phyloP scores from a whole-genome alignment of 2,329 filamentous ascomycete genomes.

The Knufia fluminis region DNA sequence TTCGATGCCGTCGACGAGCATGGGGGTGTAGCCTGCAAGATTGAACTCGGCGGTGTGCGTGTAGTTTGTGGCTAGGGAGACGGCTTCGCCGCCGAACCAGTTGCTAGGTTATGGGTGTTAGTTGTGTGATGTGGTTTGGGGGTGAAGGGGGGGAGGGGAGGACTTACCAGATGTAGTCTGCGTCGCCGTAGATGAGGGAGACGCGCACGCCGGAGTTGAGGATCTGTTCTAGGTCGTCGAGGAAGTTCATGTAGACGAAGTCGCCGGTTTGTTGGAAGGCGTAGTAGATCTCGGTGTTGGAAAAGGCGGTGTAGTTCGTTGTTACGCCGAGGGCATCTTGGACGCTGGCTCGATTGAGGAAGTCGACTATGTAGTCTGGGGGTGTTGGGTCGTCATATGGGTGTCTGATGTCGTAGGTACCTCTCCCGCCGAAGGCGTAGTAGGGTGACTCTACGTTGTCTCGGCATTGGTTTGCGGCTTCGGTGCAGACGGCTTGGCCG shows the following conservation, averaged over 20 bases:
- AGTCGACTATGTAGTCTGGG: constrained; percentile 50
- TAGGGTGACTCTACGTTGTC: constrained; percentile 51
- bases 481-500: constrained; percentile 41
- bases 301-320: constrained; percentile 47
- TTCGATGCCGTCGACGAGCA: constrained; percentile 57
- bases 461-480: constrained; percentile 48
- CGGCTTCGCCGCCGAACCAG: constrained; percentile 62
- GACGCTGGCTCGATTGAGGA: constrained; percentile 47
- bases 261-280: constrained; percentile 49
- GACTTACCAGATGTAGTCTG: constrained; percentile 36
- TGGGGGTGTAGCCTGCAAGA: constrained; percentile 60
- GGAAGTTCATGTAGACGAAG: constrained; percentile 53
- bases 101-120: constrained; percentile 32
- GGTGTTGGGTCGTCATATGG: constrained; percentile 53
- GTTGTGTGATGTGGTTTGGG: constrained; percentile 21
- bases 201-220: constrained; percentile 56
- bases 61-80: constrained; percentile 53
- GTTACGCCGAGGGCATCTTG: constrained; percentile 51
- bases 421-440: constrained; percentile 44
- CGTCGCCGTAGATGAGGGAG: constrained; percentile 61
- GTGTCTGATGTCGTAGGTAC: constrained; percentile 54
- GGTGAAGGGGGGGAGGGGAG: background rate
- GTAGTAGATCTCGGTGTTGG: constrained; percentile 34
- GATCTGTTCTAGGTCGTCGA: constrained; percentile 51
- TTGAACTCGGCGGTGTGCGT: constrained; percentile 49